These are phyloP conservation scores for Phytopythium aichiense DNA, from an alignment of 352 stramenopile genomes.

Conservation along the genomic window DNA sequence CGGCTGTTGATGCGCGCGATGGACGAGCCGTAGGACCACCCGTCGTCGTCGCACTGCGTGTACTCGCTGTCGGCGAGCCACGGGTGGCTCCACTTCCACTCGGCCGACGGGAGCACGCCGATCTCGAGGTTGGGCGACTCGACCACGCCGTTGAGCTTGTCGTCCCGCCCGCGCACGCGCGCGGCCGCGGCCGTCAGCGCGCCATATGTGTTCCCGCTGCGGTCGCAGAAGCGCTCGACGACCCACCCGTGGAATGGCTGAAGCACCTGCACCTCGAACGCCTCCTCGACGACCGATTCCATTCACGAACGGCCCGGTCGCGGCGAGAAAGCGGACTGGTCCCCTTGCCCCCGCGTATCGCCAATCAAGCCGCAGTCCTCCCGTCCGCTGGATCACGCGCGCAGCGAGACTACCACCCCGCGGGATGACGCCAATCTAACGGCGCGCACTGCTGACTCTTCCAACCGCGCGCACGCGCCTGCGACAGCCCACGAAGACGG, in stretches of 20 bases:
- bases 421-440: neutral
- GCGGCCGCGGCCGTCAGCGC: conserved; percentile 48
- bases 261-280: conserved; percentile 81
- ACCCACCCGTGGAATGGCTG: conserved; percentile 80
- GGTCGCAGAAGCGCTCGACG: conserved; percentile 79
- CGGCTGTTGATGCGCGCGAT: conserved; percentile 81
- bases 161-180: conserved; percentile 33
- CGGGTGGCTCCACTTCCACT: conserved; percentile 83
- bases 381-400: neutral
- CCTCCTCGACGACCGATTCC: conserved; percentile 75
- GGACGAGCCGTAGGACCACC: conserved; percentile 83
- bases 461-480: neutral
- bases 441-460: neutral
- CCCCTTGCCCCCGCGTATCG: neutral
- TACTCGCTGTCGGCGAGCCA: conserved; percentile 77
- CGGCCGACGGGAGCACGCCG: conserved; percentile 47
- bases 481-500: neutral
- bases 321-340: neutral
- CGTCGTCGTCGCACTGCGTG: conserved; percentile 79
- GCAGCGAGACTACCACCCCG: neutral
- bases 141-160: conserved; percentile 44
- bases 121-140: conserved; percentile 45
- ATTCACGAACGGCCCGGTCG: conserved; percentile 20
- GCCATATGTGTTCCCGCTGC: conserved; percentile 64
- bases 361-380: neutral